Base-by-base conservation (phyloP, 2,329 filamentous ascomycete species). In the Graphilbum fragrans region DNA sequence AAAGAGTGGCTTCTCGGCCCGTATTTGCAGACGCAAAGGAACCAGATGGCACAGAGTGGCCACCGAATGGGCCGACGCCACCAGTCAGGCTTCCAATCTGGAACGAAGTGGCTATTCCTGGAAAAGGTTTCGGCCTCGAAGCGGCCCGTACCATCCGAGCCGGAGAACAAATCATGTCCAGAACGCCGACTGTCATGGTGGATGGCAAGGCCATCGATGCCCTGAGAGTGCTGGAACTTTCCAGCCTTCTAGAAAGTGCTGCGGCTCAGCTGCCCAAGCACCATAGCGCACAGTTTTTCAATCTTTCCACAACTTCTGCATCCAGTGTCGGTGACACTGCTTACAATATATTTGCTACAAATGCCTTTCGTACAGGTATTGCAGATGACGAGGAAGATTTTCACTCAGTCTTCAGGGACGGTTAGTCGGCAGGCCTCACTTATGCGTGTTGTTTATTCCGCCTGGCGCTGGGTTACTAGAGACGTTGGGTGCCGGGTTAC, bases 71-170 rank as follows among this genome's bases (percentile, higher is more conserved):
- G 17, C 11, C 29, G 22, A 12, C 14, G 18, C 22, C 7, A 29
- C 19, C n/a, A 27, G 38, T 20, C 37, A 29, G 34, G 37, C 37
- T 27, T 16, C 35, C 25, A 17, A 21, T 19, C 34, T 41, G 38
- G 37, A 22, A 8, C 21, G 53, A 54, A 33, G 47, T 48, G n/a
- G 45, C 48, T 10, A 51, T 58, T 27, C 46, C 50, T 0, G 55
- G 55, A 9, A 60, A 59, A 31, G 57, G 52, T 19, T 45, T 58
- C 18, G 58, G 58, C 4, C 46, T 61, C 8, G 45, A 59, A 20
- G 54, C 57, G 3, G 50, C 47, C 9, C 42, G 47, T 17, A 46
- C 44, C n/a, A 53, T 60, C 23, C 50, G 45, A 22, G 39, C 48
- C 7, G 55, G 52, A 4, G 49, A 55, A 37, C 51, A 47, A 9